phyloP scores from a whole-genome alignment of 129 eudicot genomes.

The Flaveria brownii region DNA sequence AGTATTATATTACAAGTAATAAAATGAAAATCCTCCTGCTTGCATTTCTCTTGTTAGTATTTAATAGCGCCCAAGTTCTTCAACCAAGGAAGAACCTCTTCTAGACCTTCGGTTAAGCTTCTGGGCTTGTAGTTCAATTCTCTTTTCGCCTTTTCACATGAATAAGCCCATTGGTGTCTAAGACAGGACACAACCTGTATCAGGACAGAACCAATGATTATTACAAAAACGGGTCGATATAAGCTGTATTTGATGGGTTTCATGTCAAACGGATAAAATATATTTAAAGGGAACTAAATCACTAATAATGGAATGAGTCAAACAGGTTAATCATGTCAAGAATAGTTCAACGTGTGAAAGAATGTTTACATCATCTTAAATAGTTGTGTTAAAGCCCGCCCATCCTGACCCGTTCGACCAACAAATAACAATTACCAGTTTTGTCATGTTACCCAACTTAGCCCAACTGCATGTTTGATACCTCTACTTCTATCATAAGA shows the following conservation, averaged over 20 bases:
- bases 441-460: not conserved
- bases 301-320: not conserved
- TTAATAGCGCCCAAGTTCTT: conserved; percentile 65
- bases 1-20: conserved; percentile 8
- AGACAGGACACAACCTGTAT: conserved; percentile 64
- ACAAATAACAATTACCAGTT: not conserved
- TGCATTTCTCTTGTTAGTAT: conserved; percentile 44
- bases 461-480: not conserved
- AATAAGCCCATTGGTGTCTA: conserved; percentile 81
- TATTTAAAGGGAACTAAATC: not conserved
- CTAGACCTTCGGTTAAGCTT: conserved; percentile 80
- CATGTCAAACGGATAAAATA: not conserved
- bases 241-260: not conserved
- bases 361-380: not conserved
- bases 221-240: not conserved
- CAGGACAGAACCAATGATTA: conserved; percentile 14
- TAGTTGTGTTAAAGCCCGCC: not conserved
- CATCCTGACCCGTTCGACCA: not conserved
- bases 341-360: not conserved
- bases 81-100: conserved; percentile 84
- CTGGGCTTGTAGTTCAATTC: conserved; percentile 80
- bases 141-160: conserved; percentile 72
- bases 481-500: not conserved
- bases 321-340: too few relatives aligned
- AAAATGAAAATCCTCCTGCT: not conserved